Conservation (phyloP, 2,329 filamentous ascomycete species). For the Pseudogymnoascus verrucosus region DNA sequence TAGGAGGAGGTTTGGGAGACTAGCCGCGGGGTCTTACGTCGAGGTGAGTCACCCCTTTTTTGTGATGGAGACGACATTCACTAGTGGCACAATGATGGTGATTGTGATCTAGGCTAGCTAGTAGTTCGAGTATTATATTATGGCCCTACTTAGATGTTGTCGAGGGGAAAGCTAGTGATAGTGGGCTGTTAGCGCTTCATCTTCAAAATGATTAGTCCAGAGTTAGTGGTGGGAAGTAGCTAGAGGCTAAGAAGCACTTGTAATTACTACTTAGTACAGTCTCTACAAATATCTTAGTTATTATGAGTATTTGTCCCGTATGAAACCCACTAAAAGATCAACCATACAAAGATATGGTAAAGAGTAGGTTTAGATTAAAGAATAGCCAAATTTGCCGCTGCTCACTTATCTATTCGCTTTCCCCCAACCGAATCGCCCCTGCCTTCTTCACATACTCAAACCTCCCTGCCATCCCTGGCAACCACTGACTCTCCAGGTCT, state of each 20-base stretch:
- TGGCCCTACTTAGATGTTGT: background rate
- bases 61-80: background rate
- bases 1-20: background rate
- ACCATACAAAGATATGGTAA: too few species aligned
- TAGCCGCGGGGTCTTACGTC: background rate
- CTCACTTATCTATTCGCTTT: background rate
- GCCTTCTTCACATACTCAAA: slow-evolving; percentile 42
- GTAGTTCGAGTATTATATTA: too few species aligned
- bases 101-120: background rate
- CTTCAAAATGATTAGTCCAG: background rate
- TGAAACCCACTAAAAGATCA: too few species aligned
- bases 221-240: background rate
- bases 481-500: slow-evolving; percentile 26
- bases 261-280: too few species aligned
- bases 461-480: slow-evolving; percentile 34
- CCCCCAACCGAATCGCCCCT: slow-evolving; percentile 9
- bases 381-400: too few species aligned
- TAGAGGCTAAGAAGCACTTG: background rate
- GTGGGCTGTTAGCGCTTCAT: background rate
- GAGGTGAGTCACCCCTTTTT: background rate
- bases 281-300: too few species aligned
- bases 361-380: too few species aligned
- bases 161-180: background rate
- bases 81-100: background rate
- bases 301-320: too few species aligned